Evolutionary conservation across 108 stramenopile species (phyloP).

Genomic region (Bacterosira constricta): DNA sequence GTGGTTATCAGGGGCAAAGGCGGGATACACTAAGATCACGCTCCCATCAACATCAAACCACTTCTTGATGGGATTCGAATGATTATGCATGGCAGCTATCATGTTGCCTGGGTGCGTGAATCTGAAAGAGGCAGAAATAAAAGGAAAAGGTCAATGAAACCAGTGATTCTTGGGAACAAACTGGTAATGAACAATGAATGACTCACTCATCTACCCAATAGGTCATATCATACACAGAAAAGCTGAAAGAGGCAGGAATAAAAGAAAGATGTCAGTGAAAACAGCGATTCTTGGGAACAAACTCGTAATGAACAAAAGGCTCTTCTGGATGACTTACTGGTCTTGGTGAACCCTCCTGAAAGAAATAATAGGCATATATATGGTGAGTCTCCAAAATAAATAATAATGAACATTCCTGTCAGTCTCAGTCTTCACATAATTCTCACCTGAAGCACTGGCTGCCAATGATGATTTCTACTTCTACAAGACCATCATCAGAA

Average conservation of each 20-base stretch:
- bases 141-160: too few species aligned
- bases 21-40: constrained; percentile 12
- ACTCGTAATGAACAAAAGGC: too few species aligned
- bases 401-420: too few species aligned
- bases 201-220: too few species aligned
- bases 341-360: constrained; percentile 48
- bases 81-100: constrained; percentile 31
- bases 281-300: too few species aligned
- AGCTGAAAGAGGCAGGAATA: background rate
- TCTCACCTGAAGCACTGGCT: constrained; percentile 26
- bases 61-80: constrained; percentile 48
- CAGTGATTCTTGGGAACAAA: too few species aligned
- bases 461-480: constrained; percentile 26
- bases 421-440: too few species aligned
- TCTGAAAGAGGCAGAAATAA: too few species aligned
- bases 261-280: background rate
- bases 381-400: too few species aligned
- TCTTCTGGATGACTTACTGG: background rate
- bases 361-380: too few species aligned
- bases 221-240: constrained; percentile 46
- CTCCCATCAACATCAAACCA: constrained; percentile 39
- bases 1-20: constrained; percentile 5
- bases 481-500: constrained; percentile 11
- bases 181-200: too few species aligned
- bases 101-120: constrained; percentile 48